These are phyloP conservation scores for Botrytis medusae DNA, from an alignment of 2,329 filamentous ascomycete species.

Conservation along the genomic window DNA sequence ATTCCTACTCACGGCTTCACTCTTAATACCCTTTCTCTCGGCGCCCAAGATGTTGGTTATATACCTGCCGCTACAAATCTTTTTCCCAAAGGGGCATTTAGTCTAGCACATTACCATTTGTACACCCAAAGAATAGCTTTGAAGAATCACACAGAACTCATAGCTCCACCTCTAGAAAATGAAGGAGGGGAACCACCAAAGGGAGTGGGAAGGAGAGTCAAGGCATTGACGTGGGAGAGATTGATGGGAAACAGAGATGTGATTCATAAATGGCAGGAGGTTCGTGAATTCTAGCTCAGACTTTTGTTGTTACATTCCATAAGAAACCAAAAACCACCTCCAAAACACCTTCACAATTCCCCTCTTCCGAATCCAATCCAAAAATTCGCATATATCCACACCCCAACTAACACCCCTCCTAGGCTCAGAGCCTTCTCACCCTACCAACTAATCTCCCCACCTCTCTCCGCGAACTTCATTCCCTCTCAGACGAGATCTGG, in stretches of 20 bases:
- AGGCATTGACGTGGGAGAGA: conserved; percentile 71
- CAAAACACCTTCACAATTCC: neutral
- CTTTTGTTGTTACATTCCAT: neutral
- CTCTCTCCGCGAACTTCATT: conserved; percentile 75
- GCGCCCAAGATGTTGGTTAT: conserved; percentile 81
- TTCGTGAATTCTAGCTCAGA: conserved; percentile 43
- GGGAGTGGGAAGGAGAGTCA: conserved; percentile 63
- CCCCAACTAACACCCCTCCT: neutral
- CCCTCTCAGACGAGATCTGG: conserved; percentile 89
- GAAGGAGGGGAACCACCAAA: conserved; percentile 39
- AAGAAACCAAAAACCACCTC: neutral
- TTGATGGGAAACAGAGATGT: conserved; percentile 72
- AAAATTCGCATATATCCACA: neutral
- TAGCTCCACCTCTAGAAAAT: conserved; percentile 43
- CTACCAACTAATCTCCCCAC: conserved; percentile 74
- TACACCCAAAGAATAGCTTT: conserved; percentile 64
- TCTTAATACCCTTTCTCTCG: conserved; percentile 66
- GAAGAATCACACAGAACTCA: conserved; percentile 32
- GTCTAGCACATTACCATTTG: conserved; percentile 77
- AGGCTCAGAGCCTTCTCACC: conserved; percentile 84
- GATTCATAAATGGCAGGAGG: conserved; percentile 82
- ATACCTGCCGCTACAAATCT: conserved; percentile 83
- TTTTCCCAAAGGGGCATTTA: conserved; percentile 76
- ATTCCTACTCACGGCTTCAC: conserved; percentile 85
- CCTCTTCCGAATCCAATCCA: neutral